A percentile compares a stretch with the other conserved stretches of the same genome.
phyloP scores from a whole-genome alignment of 805 yeast species.

The Candida orba region DNA sequence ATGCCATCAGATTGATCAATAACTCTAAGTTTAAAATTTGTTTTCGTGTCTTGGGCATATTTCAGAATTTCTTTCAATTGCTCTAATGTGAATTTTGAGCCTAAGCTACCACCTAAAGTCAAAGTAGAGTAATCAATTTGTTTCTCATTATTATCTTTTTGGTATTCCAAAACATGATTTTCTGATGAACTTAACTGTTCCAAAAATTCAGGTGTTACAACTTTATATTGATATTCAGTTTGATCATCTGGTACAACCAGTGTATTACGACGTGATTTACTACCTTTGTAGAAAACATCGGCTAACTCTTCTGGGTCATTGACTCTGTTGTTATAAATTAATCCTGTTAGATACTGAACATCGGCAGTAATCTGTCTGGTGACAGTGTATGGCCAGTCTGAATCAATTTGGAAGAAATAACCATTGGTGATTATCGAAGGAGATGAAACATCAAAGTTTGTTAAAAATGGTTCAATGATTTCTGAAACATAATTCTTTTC shows the following conservation, averaged over 20 bases:
- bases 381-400: slow-evolving; percentile 49
- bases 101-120: slow-evolving; percentile 57
- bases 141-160: slow-evolving; percentile 7
- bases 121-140: slow-evolving; percentile 28
- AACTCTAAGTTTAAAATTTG: slow-evolving; percentile 32
- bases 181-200: background rate
- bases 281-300: slow-evolving; percentile 35
- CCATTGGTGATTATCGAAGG: slow-evolving; percentile 71
- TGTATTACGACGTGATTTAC: slow-evolving; percentile 39
- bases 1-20: slow-evolving; percentile 23
- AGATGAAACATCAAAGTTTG: slow-evolving; percentile 33
- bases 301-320: slow-evolving; percentile 23
- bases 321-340: slow-evolving; percentile 23
- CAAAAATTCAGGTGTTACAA: slow-evolving; percentile 13
- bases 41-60: slow-evolving; percentile 18
- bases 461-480: slow-evolving; percentile 21
- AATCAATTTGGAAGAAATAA: slow-evolving; percentile 44
- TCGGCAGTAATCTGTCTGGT: slow-evolving; percentile 52
- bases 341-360: slow-evolving; percentile 22
- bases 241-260: slow-evolving; percentile 43
- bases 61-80: slow-evolving; percentile 38
- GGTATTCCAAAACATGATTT: slow-evolving; percentile 19
- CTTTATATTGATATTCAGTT: slow-evolving; percentile 25
- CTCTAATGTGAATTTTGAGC: slow-evolving; percentile 27
- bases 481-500: slow-evolving; percentile 17